Conservation (phyloP, 2,329 filamentous ascomycete genomes). For the Xylaria hypoxylon region DNA sequence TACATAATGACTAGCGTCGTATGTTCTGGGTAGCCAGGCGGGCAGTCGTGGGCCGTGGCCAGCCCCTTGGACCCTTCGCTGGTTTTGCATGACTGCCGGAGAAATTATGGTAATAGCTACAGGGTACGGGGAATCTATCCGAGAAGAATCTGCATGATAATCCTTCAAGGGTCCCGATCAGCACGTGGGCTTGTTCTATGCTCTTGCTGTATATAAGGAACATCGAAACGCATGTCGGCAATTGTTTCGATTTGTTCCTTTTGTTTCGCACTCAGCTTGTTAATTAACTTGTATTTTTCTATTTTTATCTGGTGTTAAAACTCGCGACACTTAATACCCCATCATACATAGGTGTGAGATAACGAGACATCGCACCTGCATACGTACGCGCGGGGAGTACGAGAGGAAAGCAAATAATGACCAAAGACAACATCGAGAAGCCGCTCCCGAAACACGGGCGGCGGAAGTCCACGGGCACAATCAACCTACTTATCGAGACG, state of each 20-base stretch:
- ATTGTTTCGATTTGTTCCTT: not conserved
- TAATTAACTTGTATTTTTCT: not conserved
- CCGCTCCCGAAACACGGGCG: constrained; percentile 4
- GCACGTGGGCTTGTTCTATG: not conserved
- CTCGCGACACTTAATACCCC: not conserved
- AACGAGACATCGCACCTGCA: not conserved
- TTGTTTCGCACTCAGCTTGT: not conserved
- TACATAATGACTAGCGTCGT: constrained; percentile 2
- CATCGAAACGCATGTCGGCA: not conserved
- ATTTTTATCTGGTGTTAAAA: not conserved
- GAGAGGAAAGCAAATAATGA: constrained; percentile 2
- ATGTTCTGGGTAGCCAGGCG: no score
- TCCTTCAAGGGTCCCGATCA: not conserved
- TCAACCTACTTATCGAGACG: constrained; percentile 55
- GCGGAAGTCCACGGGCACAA: constrained; percentile 54
- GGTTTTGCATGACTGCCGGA: constrained; percentile 5
- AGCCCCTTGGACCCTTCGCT: not conserved
- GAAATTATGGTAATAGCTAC: not conserved
- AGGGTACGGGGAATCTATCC: not conserved
- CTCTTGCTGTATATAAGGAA: not conserved
- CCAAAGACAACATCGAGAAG: constrained; percentile 8
- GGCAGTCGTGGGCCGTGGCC: no score
- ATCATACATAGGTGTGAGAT: not conserved
- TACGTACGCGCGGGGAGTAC: no score
- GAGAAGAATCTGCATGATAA: constrained; percentile 2